Evolutionary conservation across 805 yeast genomes (phyloP).

Genomic region (Pichia ethanolica): DNA sequence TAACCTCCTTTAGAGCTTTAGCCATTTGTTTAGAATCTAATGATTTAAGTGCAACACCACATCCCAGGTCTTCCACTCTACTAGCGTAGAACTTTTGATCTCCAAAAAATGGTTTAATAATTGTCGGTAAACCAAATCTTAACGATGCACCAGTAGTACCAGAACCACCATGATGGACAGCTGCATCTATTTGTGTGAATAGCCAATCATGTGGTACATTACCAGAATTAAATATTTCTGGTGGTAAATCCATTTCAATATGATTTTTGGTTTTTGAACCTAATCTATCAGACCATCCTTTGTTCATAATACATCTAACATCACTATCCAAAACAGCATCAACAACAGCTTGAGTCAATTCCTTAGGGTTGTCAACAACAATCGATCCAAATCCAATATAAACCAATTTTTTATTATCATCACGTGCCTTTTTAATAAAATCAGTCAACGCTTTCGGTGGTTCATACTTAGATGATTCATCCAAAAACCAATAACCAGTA

Average conservation of each 20-base stretch:
- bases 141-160: conserved; percentile 94
- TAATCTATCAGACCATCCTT: conserved; percentile 89
- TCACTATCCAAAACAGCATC: conserved; percentile 75
- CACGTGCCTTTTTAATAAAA: conserved; percentile 58
- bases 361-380: conserved; percentile 76
- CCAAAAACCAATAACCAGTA: conserved; percentile 92
- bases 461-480: conserved; percentile 38
- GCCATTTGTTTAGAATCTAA: conserved; percentile 57
- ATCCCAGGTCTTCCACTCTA: conserved; percentile 84
- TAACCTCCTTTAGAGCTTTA: conserved; percentile 61
- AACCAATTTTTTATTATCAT: conserved; percentile 60
- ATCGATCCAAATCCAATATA: conserved; percentile 96
- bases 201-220: conserved; percentile 91
- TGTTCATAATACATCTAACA: conserved; percentile 79
- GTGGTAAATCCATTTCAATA: conserved; percentile 49
- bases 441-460: conserved; percentile 53
- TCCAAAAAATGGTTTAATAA: conserved; percentile 92
- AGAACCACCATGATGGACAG: conserved; percentile 96
- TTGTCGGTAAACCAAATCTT: conserved; percentile 79
- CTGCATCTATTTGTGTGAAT: conserved; percentile 82
- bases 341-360: conserved; percentile 67
- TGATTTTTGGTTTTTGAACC: conserved; percentile 26
- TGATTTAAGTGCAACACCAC: conserved; percentile 64
- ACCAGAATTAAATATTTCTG: conserved; percentile 61
- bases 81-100: conserved; percentile 91